Percentiles rank a stretch among this genome's conserved stretches.
phyloP scores from a whole-genome alignment of 768 basidiomycete species.

The Boletus reticulatus region DNA sequence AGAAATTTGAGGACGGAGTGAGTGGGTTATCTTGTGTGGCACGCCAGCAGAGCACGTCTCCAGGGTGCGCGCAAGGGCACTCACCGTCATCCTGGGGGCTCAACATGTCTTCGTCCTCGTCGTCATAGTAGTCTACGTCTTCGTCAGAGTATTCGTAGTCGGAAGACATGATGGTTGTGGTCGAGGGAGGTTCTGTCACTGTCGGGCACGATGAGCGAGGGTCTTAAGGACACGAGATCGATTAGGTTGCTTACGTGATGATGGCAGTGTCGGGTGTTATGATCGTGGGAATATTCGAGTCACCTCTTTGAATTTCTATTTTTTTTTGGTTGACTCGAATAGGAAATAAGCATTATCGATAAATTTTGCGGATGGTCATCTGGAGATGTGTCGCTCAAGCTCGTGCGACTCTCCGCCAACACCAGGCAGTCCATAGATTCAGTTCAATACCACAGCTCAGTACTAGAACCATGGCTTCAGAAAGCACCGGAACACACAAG shows the following conservation, averaged over 20 bases:
- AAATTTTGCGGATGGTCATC: slow-evolving; percentile 24
- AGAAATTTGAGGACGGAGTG: slow-evolving; percentile 16
- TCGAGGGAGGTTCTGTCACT: slow-evolving; percentile 7
- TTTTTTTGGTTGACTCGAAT: slow-evolving; percentile 21
- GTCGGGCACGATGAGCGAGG: slow-evolving; percentile 18
- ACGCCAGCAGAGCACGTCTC: slow-evolving; percentile 15
- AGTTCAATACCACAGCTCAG: slow-evolving; percentile 2
- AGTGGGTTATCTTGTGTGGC: slow-evolving; percentile 19
- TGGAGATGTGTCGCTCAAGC: slow-evolving; percentile 21
- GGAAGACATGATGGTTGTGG: slow-evolving; percentile 46
- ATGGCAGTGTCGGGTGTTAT: slow-evolving; percentile 15
- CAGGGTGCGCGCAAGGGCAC: slow-evolving; percentile 15
- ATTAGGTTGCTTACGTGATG: slow-evolving; percentile 29
- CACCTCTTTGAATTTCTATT: neutral
- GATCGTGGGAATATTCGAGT: slow-evolving; percentile 9
- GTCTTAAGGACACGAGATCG: slow-evolving; percentile 19
- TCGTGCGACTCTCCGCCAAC: slow-evolving; percentile 9
- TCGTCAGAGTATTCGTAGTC: slow-evolving; percentile 74
- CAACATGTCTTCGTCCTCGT: slow-evolving; percentile 67
- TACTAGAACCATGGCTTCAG: slow-evolving; percentile 38
- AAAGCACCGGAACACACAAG: slow-evolving; percentile 44
- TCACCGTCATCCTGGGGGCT: slow-evolving; percentile 59
- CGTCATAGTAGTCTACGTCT: slow-evolving; percentile 63
- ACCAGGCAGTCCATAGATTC: neutral
- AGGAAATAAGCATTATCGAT: slow-evolving; percentile 26